These are phyloP conservation scores for Suillus sp. DNA, from an alignment of 768 basidiomycete genomes.

Conservation along the genomic window DNA sequence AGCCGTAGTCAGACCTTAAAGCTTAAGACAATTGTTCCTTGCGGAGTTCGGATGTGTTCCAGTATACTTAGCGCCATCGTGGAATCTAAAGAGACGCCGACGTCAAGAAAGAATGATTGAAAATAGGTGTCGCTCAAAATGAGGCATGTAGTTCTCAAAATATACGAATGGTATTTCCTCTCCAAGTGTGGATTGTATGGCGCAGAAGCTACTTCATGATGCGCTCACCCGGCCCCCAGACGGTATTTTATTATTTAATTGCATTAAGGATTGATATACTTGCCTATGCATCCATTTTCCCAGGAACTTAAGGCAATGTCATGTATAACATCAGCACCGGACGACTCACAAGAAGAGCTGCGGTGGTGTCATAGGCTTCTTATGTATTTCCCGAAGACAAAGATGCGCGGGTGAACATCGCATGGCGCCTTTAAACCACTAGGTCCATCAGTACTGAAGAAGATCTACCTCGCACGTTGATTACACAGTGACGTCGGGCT, in stretches of 20 bases:
- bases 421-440: background rate
- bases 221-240: background rate
- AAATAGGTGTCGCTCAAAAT: background rate
- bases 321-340: background rate
- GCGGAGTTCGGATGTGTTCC: background rate
- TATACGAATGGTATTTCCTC: too few relatives aligned
- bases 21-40: too few relatives aligned
- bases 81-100: background rate
- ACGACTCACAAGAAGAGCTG: background rate
- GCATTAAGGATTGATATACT: background rate
- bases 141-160: too few relatives aligned
- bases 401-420: background rate
- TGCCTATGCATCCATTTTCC: background rate
- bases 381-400: background rate
- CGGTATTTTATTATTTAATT: background rate
- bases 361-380: background rate
- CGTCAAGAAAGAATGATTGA: background rate
- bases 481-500: background rate
- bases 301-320: background rate
- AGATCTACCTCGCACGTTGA: background rate
- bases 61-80: too few relatives aligned
- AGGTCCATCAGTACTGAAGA: background rate
- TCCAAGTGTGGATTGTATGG: background rate
- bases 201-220: background rate
- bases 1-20: too few relatives aligned